Percentiles rank a stretch among this genome's conserved stretches.
Evolutionary conservation across 192 early-diverging fungal species (phyloP).

Genomic region (Jimgerdemannia flammicorona): DNA sequence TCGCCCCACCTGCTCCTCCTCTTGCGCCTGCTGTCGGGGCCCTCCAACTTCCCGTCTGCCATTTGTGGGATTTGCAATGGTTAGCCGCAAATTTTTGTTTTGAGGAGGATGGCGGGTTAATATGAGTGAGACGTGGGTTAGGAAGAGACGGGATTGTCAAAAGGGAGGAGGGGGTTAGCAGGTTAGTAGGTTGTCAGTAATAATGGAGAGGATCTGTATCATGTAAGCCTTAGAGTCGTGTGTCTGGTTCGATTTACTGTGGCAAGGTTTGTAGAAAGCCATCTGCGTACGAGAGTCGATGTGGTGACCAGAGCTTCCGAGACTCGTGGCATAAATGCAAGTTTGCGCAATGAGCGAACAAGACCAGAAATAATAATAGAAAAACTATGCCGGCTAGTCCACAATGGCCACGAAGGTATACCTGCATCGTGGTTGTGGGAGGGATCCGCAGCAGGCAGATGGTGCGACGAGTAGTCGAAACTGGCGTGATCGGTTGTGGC

Average conservation of each 20-base stretch:
- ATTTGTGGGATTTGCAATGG: not conserved
- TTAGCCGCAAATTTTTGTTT: not conserved
- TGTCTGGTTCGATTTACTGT: not conserved
- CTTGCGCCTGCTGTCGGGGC: conserved; percentile 56
- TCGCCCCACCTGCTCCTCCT: conserved; percentile 90
- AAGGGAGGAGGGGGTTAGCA: not conserved
- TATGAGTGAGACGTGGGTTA: not conserved
- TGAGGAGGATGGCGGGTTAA: not conserved
- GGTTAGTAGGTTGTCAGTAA: not conserved
- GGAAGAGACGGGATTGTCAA: not conserved
- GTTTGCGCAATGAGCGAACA: not conserved
- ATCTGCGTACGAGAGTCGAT: not conserved
- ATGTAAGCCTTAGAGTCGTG: not conserved
- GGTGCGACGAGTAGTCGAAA: not conserved
- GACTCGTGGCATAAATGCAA: not conserved
- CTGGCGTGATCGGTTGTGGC: not conserved
- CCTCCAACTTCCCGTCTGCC: not conserved
- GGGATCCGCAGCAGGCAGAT: not conserved
- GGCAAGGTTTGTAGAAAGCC: not conserved
- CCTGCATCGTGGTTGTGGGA: not conserved
- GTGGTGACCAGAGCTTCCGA: too few relatives aligned
- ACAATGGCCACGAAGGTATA: not conserved
- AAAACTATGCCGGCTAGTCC: not conserved
- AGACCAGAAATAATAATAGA: not conserved
- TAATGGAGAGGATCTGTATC: not conserved